Base-by-base conservation (phyloP, 2,329 filamentous ascomycete genomes). In the Tolypocladium sp. region DNA sequence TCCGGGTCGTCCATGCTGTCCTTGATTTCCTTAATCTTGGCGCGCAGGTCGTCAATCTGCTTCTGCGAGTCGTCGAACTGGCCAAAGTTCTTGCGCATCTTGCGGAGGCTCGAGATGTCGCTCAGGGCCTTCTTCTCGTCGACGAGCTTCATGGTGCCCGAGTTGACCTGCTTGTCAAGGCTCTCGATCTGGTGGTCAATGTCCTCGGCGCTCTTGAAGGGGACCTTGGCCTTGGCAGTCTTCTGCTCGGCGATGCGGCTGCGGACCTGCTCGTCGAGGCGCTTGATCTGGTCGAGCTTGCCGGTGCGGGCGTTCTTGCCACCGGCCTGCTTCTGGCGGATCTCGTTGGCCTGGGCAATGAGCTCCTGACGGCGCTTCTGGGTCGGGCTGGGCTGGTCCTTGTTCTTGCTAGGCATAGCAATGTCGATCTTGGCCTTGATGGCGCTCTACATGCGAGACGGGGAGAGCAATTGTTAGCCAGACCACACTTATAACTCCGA, bases 51-150 rank as follows among this genome's bases (percentile, higher is more conserved):
- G 69, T 94, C 90, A 67, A 99, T 97, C 65, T 83, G 83, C 82
- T 95, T 95, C 77, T 97, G 90, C 40, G 86, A 81, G 61, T 89
- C 86, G 61, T 96, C 91, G 69, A 97, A 89, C 62, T 86, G 84
- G 60, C 87, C 85, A 73, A 99, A 97, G 76, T 86, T 89, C 85
- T 97, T 97, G 78, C 90, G 90, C 70, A 89, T 84, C 81, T 95
- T 96, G 75, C 89, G 88, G 65, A 97, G 79, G 72, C 79, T 88
- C 55, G 89, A 90, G 67, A 96, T 88, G 68, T 97, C 91, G 56
- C 83, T 78, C 25, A 97, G 82, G 10, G 91, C 87, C 83, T 97
- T 97, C 82, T 91, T 95, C 84, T 97, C 94, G 68, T 99, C 94
- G 13, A 97, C 94, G 57, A 99, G 80, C 78, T 92, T 96, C 89